These are phyloP conservation scores for Astragalus glycyphyllos DNA, from an alignment of 306 rosid genomes.

Conservation along the genomic window DNA sequence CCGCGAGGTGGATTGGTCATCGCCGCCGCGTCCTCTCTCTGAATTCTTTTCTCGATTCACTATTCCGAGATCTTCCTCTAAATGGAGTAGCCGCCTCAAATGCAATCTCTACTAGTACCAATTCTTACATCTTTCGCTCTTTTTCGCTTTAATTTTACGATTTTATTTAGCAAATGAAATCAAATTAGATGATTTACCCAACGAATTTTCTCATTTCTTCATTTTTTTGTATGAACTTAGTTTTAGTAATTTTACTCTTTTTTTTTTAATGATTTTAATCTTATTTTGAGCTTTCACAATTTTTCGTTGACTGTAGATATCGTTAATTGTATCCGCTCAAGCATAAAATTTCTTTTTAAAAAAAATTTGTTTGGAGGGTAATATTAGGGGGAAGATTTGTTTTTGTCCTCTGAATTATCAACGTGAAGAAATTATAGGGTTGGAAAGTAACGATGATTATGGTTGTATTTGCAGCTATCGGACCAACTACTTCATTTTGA, in stretches of 20 bases:
- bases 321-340: no score
- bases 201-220: background rate
- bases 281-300: background rate
- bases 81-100: slow-evolving; percentile 97
- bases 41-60: slow-evolving; percentile 97
- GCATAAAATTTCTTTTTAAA: no score
- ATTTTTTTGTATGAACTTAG: background rate
- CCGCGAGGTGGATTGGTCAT: slow-evolving; percentile 99
- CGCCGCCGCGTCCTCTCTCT: slow-evolving; percentile 93
- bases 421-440: slow-evolving; percentile 1
- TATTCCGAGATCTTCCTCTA: slow-evolving; percentile 75
- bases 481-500: slow-evolving; percentile 92
- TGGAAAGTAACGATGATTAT: slow-evolving; percentile 27
- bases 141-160: background rate
- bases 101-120: slow-evolving; percentile 97
- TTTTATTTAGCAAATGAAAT: background rate
- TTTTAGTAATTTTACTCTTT: background rate
- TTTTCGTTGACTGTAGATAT: background rate
- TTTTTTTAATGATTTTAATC: slow-evolving; percentile 1
- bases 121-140: background rate
- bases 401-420: slow-evolving; percentile 31
- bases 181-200: background rate
- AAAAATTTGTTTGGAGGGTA: no score
- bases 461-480: slow-evolving; percentile 73
- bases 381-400: slow-evolving; percentile 19